Evolutionary conservation across 2,329 filamentous ascomycete species (phyloP), one percentile per base, ranked within the genome.

Genomic region (Colletotrichum sp.): DNA sequence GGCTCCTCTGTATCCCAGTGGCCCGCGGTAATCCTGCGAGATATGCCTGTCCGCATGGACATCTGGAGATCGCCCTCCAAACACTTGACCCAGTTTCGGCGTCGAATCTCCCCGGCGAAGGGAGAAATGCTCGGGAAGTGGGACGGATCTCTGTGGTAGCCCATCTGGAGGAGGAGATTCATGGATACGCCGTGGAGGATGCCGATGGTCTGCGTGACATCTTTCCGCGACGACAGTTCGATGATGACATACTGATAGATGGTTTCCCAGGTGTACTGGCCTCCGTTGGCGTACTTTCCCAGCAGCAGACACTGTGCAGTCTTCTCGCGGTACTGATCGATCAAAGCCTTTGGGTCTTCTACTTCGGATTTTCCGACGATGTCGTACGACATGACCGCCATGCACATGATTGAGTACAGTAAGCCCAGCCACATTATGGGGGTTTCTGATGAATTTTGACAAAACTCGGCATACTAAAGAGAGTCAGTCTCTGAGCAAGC

Each of bases 371-470:
- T 58, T 13, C 68, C 63, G 31, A 33, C 63, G 27, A 64, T 71
- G 33, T 47, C 70, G 16, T 57, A 76, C 21, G 55, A 75, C 34
- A 78, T 77, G 8, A 78, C 76, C 2, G 86, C 82, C 8, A 88
- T 79, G 65, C 83, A 84, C 58, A 89, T 78, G 6, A 89, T 87
- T 8, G 81, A 82, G 76, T 85, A 89, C 1, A 89, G 76, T 2
- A 88, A 79, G 2, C 84, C 87, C 13, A 89, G 66, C 87, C 87
- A 89, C 70, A 85, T 83, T 5, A 83, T 78, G 0, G 86, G 81
- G 3, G 80, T 81, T 0, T 76, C 76, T 4, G 77, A 70, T 5
- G 84, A 85, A 13, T 84, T 76, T 9, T 79, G 71, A 86, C 87
- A 89, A 69, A 88, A 88, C 0, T 77, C 77, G 5, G 84, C 80